A percentile compares a stretch with the other conserved stretches of the same genome.
These are phyloP conservation scores for Graphiopsis chlorocephala DNA, from an alignment of 2,329 filamentous ascomycete genomes.

Conservation along the genomic window DNA sequence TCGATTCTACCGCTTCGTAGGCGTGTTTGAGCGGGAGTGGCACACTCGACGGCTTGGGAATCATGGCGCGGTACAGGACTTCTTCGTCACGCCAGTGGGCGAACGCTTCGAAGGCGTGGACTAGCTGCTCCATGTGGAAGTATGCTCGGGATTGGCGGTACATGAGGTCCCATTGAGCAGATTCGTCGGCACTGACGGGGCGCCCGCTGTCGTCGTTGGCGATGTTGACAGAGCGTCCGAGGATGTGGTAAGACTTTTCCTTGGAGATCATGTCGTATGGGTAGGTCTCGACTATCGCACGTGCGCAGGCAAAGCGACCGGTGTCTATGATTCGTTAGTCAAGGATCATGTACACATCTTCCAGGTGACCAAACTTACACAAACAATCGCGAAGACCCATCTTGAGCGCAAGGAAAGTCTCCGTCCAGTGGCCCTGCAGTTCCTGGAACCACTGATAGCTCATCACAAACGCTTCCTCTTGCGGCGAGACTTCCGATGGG, in stretches of 20 bases:
- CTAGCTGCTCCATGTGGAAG: conserved; percentile 43
- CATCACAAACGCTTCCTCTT: conserved; percentile 71
- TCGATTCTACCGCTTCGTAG: conserved; percentile 39
- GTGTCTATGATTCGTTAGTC: conserved; percentile 30
- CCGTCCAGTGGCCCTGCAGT: conserved; percentile 68
- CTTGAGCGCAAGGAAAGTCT: conserved; percentile 66
- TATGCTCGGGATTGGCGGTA: conserved; percentile 36
- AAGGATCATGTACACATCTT: not conserved
- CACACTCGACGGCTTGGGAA: conserved; percentile 22
- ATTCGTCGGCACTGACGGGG: conserved; percentile 17
- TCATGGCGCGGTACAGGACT: conserved; percentile 33
- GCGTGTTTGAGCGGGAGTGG: conserved; percentile 36
- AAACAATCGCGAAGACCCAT: conserved; percentile 81
- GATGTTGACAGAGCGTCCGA: conserved; percentile 42
- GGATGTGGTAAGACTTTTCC: conserved; percentile 39
- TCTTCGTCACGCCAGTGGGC: conserved; percentile 44
- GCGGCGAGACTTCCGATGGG: conserved; percentile 52
- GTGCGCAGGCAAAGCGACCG: conserved; percentile 55
- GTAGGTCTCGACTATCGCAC: conserved; percentile 52
- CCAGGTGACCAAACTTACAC: conserved; percentile 55
- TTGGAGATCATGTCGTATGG: conserved; percentile 46
- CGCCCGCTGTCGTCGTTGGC: conserved; percentile 26
- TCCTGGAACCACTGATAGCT: conserved; percentile 82
- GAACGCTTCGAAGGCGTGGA: conserved; percentile 43
- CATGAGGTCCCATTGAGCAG: conserved; percentile 24